phyloP scores from a whole-genome alignment of 2,329 filamentous ascomycete genomes.

The Aspergillus ochraceoroseus region DNA sequence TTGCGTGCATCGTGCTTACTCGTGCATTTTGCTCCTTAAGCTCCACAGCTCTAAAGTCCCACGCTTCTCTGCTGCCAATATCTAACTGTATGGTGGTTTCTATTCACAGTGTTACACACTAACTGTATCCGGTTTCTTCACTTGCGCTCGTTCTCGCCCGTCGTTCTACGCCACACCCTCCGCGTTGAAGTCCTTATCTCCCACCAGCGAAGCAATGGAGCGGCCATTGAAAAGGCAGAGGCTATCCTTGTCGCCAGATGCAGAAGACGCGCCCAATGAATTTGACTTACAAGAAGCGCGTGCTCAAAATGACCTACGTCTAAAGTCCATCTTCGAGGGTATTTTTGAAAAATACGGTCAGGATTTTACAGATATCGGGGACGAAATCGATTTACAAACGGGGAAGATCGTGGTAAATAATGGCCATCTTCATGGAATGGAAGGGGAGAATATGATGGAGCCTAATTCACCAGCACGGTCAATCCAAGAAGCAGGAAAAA shows the following conservation, averaged over 20 bases:
- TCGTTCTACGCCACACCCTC: background rate
- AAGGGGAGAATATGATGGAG: conserved; percentile 47
- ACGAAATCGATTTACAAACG: conserved; percentile 81
- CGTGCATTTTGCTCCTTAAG: no score
- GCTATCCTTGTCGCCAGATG: conserved; percentile 34
- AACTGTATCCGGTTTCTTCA: no score
- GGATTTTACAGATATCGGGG: conserved; percentile 76
- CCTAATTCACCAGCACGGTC: background rate
- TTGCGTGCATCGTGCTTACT: no score
- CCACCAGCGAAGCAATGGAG: conserved; percentile 24
- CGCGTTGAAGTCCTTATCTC: background rate
- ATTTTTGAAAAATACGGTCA: conserved; percentile 85
- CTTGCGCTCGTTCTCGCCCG: background rate
- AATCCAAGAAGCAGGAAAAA: conserved; percentile 5
- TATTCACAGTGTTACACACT: no score
- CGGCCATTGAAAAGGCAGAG: conserved; percentile 55
- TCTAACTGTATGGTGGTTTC: no score
- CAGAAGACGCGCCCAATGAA: conserved; percentile 30
- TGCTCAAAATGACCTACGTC: conserved; percentile 61
- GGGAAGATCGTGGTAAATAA: conserved; percentile 84
- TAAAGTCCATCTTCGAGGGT: conserved; percentile 78
- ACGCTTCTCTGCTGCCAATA: no score
- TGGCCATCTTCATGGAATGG: conserved; percentile 67
- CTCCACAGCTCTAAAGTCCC: no score
- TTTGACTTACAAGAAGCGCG: conserved; percentile 59